Evolutionary conservation across 108 stramenopile species (phyloP).

Genomic region (Skeletonema costatum): DNA sequence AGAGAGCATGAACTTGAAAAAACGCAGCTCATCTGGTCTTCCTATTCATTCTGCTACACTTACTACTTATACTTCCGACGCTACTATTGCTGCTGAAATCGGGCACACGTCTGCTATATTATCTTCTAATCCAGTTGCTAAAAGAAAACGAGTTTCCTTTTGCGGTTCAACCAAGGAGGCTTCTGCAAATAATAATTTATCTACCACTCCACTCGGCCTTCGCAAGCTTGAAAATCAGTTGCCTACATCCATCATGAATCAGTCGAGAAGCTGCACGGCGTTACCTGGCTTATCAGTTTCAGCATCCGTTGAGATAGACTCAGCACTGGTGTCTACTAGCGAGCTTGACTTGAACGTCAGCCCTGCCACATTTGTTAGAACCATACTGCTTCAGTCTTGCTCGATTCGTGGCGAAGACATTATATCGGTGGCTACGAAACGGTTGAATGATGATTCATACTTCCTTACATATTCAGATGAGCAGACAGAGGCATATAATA

Average conservation of each 20-base stretch:
- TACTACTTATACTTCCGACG: not conserved
- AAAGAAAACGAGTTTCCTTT: not conserved
- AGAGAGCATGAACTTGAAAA: conserved; percentile 2
- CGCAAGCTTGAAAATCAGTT: not conserved
- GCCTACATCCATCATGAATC: not conserved
- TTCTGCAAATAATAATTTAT: not conserved
- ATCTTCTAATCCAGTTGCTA: not conserved
- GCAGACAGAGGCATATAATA: conserved; percentile 44
- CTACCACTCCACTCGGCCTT: not conserved
- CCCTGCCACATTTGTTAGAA: conserved; percentile 34
- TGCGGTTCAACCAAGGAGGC: not conserved
- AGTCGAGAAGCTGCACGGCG: not conserved
- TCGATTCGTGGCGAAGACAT: conserved; percentile 32
- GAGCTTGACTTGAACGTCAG: conserved; percentile 42
- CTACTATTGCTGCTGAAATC: not conserved
- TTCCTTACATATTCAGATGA: conserved; percentile 19
- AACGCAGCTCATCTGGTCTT: not conserved
- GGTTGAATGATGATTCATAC: conserved; percentile 27
- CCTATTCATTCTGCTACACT: not conserved
- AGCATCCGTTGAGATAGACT: not conserved
- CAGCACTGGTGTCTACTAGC: conserved; percentile 8
- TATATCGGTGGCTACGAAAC: conserved; percentile 11
- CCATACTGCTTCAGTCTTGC: conserved; percentile 37
- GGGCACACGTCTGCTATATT: not conserved
- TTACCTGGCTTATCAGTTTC: not conserved